Evolutionary conservation across 106 monocot species (phyloP).

Genomic region (Iris macrosiphon): DNA sequence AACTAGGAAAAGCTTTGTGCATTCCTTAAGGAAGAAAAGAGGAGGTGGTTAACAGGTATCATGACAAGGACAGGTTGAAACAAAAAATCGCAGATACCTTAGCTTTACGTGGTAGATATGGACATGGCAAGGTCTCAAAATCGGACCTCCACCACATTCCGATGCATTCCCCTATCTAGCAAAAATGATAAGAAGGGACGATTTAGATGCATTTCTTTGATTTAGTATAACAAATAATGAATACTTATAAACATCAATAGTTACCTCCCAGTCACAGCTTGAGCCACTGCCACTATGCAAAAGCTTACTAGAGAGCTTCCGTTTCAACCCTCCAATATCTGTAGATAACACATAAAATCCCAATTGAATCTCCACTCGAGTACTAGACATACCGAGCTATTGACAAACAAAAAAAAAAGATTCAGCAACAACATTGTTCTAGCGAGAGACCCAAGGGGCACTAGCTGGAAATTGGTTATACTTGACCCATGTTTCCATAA

Average conservation of each 20-base stretch:
- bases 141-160: slow-evolving; percentile 62
- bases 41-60: not conserved
- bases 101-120: slow-evolving; percentile 26
- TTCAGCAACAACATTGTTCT: no score
- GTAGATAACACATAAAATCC: no score
- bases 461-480: no score
- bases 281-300: slow-evolving; percentile 2
- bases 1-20: slow-evolving; percentile 52
- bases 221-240: not conserved
- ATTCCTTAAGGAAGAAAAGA: slow-evolving; percentile 25
- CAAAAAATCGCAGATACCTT: slow-evolving; percentile 16
- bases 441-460: no score
- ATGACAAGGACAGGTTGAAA: not conserved
- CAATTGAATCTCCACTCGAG: no score
- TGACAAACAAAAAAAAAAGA: no score
- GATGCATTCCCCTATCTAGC: slow-evolving; percentile 44
- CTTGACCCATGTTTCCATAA: no score
- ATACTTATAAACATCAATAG: not conserved
- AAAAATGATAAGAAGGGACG: not conserved
- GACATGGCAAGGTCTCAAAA: slow-evolving; percentile 45
- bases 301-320: slow-evolving; percentile 47
- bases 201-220: not conserved
- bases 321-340: slow-evolving; percentile 54
- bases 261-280: slow-evolving; percentile 43
- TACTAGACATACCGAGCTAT: no score